Base-by-base conservation (phyloP, 1,284 basidiomycete species). In the Naganishia sp. region DNA sequence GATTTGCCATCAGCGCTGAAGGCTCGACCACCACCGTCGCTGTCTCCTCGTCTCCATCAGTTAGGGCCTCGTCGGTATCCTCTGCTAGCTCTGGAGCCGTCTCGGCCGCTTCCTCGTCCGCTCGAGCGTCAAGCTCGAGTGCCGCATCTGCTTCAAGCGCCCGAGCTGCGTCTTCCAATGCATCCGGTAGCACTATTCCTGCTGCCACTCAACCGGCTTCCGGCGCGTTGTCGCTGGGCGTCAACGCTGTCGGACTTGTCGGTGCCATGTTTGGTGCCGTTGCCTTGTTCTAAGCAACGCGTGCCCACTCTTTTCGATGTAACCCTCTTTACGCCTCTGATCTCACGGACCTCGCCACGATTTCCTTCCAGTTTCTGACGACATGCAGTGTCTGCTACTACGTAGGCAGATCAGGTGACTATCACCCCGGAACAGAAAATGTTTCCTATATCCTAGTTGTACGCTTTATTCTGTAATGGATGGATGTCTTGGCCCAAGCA, bases 221-320 rank as follows among this genome's bases (percentile, higher is more conserved):
- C 31, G 58, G 67, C 51, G 53, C 70, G n/a, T 46, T 52, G 41
- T 42, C 69, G 52, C 49, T 49, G 7, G 53, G 56, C 43, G 64
- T 62, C 43, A 68, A 67, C 28, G 70, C 69, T 39, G 61, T 70
- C 47, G 70, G 53, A 41, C 73, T 71, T 56, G 55, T 75, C 25
- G 65, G 74, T 49, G 76, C 66, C 50, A 39, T 74, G 42, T 73
- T 73, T 67, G 74, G 69, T 63, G 68, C 72, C 50, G 72, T 72
- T 41, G 73, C 73, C 52, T 68, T 78, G 45, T 61, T 78, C 65
- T 78, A 76, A 72, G 5, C 9, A 17, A 23, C 3, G 52, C 10
- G 28, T 41, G 18, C 18, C 15, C 23, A 35, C 49, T 23, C 25
- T 42, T 21, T 42, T 15, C 23, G 17, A 42, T 18, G 58, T 39